These are phyloP conservation scores for Paraphysoderma sedebokerense DNA, from an alignment of 371 early-diverging fungal genomes.

Conservation along the genomic window DNA sequence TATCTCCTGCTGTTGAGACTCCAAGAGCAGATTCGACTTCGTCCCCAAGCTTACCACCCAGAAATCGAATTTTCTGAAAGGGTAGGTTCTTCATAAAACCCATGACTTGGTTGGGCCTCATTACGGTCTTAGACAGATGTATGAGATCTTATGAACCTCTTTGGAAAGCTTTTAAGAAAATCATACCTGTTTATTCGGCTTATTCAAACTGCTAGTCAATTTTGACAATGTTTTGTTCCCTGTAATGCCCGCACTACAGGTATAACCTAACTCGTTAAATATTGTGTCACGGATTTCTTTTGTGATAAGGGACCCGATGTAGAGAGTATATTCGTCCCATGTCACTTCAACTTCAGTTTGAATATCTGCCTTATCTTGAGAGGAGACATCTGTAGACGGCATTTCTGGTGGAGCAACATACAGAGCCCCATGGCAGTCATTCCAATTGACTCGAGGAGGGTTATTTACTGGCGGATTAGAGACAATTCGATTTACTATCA, in stretches of 20 bases:
- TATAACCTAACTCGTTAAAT: conserved; percentile 49
- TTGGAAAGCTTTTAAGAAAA: too few species aligned
- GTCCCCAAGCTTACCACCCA: conserved; percentile 80
- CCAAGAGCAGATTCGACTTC: conserved; percentile 39
- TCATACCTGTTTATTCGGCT: conserved; percentile 56
- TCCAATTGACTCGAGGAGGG: not conserved
- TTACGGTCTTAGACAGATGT: conserved; percentile 23
- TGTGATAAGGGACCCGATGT: conserved; percentile 49
- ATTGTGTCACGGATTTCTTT: conserved; percentile 44
- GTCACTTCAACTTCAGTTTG: conserved; percentile 28
- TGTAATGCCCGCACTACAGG: conserved; percentile 72
- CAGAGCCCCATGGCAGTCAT: not conserved
- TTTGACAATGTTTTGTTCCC: conserved; percentile 74
- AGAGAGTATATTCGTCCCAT: conserved; percentile 46
- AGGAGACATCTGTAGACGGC: not conserved
- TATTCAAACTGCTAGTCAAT: conserved; percentile 62
- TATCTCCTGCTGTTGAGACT: conserved; percentile 37
- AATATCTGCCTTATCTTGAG: too few species aligned
- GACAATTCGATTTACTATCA: too few species aligned
- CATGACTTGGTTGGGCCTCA: conserved; percentile 30
- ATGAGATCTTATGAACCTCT: not conserved
- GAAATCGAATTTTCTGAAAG: conserved; percentile 48
- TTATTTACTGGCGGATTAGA: not conserved
- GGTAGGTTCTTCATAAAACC: conserved; percentile 43
- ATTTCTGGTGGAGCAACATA: not conserved